Percentiles rank a stretch among this genome's conserved stretches.
Evolutionary conservation across 768 basidiomycete species (phyloP).

Genomic region (Royoungia palumana): DNA sequence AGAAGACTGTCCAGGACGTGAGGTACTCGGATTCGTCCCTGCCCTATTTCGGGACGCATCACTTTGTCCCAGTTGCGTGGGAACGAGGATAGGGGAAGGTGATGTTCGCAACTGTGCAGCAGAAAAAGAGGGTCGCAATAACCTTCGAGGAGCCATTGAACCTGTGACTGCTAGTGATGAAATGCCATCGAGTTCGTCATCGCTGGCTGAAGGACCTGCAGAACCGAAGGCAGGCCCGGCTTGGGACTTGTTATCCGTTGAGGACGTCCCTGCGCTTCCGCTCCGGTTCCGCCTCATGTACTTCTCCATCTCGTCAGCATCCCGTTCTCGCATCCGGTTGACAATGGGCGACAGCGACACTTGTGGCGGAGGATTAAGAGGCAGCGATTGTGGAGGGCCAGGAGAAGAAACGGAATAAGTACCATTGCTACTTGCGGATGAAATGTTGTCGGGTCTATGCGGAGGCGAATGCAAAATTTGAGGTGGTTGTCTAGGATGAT

Average conservation of each 20-base stretch:
- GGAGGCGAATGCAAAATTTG: slow-evolving; percentile 42
- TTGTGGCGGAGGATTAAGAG: slow-evolving; percentile 35
- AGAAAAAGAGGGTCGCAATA: slow-evolving; percentile 69
- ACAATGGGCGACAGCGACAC: slow-evolving; percentile 72
- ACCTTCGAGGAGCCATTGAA: slow-evolving; percentile 54
- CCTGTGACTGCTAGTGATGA: slow-evolving; percentile 47
- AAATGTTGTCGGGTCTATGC: slow-evolving; percentile 32
- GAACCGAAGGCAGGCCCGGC: slow-evolving; percentile 47
- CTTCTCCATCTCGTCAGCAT: slow-evolving; percentile 86
- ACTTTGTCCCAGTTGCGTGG: slow-evolving; percentile 38
- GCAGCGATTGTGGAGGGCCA: slow-evolving; percentile 33
- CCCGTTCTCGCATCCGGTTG: slow-evolving; percentile 75
- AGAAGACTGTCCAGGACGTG: slow-evolving; percentile 41
- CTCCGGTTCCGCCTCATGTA: slow-evolving; percentile 80
- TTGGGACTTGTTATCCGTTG: slow-evolving; percentile 67
- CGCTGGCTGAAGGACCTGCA: slow-evolving; percentile 49
- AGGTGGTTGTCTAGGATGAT: slow-evolving; percentile 40
- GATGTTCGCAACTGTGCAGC: slow-evolving; percentile 69
- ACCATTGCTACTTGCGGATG: slow-evolving; percentile 35
- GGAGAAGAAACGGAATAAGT: slow-evolving; percentile 39
- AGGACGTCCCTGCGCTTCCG: slow-evolving; percentile 70
- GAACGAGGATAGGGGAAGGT: slow-evolving; percentile 35
- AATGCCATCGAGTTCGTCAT: slow-evolving; percentile 52
- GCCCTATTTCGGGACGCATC: slow-evolving; percentile 52
- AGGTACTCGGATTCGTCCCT: slow-evolving; percentile 60